A percentile compares a stretch with the other conserved stretches of the same genome.
phyloP scores from a whole-genome alignment of 129 eudicot species.

The sunflower (Helianthus annuus) region HanXRQr2.0-SUNRISE NC_035433.2:143703309-143703808 shows the following conservation, averaged over 20 bases:
- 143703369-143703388: conserved; percentile 9
- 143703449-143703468: neutral
- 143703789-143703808: too few species aligned
- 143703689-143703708: too few species aligned
- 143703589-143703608: neutral
- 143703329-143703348: too few species aligned
- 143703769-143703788: too few species aligned
- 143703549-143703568: neutral
- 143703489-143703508: neutral
- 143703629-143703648: neutral
- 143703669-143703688: neutral
- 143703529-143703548: neutral
- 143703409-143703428: neutral
- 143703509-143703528: conserved; percentile 2
- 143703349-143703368: too few species aligned
- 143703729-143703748: too few species aligned
- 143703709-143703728: too few species aligned
- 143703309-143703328: too few species aligned
- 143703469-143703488: neutral
- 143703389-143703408: too few species aligned
- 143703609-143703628: neutral
- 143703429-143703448: neutral
- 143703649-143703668: neutral
- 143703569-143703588: neutral
- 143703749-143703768: too few species aligned